Base-by-base conservation (phyloP, 2,329 filamentous ascomycete species). In the Colletotrichum scovillei region DNA sequence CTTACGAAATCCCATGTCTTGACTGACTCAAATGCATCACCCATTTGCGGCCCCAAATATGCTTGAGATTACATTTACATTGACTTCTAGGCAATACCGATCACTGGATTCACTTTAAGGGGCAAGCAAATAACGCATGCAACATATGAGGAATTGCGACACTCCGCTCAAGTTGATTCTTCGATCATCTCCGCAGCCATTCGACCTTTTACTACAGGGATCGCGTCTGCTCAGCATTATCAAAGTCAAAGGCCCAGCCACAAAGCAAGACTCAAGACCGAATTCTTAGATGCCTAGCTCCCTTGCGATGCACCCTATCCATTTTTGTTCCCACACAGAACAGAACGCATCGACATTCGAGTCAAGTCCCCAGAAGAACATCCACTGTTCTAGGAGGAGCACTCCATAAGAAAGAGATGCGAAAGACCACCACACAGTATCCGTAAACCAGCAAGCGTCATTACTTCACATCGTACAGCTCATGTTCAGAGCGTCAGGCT, bases 311-410 rank as follows among this genome's bases (percentile, higher is more conserved):
- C 59, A 67, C 28, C 46, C 28, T 57, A 55, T 57, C 56, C 60
- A 57, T 30, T 53, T 53, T 22, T 24, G 19, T 59, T 63, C 26
- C 60, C 60, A 16, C 30, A 32, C 46, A 22, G 12, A 38, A 42
- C 55, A 59, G 42, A 64, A 59, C 52, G 46, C 30, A 59, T 46
- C 46, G 57, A 30, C 55, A 64, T 64, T 62, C 28, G 71, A 73
- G 71, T 73, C 71, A 71, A 69, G 49, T 49, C 57, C 67, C 70
- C 28, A 73, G 60, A 59, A 52, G 32, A 30, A 46, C 56, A 46
- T 56, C 67, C 67, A 70, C 70, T 35, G 26, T 26, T 12, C 26
- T 24, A 24, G 22, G 12, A 46, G 59, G 26, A n/a, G 28, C 55
- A n/a, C 60, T 65, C 53, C 53, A 59, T 65, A 56, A 35, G 32